Conservation (phyloP, 129 eudicot species). For the Pseudognaphalium luteoalbum region DNA sequence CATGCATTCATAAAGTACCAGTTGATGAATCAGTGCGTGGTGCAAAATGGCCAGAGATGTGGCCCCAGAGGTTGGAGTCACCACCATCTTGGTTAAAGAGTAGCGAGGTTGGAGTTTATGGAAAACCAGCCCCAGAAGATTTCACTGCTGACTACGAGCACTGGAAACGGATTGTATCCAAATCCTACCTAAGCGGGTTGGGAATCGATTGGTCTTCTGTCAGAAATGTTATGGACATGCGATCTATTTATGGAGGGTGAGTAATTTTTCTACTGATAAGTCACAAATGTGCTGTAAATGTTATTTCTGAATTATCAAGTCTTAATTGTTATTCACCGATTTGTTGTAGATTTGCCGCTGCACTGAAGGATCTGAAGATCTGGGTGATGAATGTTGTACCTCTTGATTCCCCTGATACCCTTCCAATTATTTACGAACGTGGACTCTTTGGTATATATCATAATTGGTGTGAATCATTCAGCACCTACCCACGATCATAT, state of each 20-base stretch:
- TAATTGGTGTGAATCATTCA: conserved; percentile 70
- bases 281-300: not conserved
- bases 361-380: conserved; percentile 54
- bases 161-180: conserved; percentile 57
- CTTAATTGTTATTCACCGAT: not conserved
- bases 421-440: conserved; percentile 64
- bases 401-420: conserved; percentile 57
- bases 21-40: conserved; percentile 47
- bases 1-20: conserved; percentile 63
- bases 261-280: not conserved
- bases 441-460: conserved; percentile 67
- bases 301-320: not conserved
- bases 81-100: conserved; percentile 60
- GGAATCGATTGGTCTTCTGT: conserved; percentile 67
- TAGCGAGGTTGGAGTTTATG: conserved; percentile 57
- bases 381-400: conserved; percentile 80
- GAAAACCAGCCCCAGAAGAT: conserved; percentile 56
- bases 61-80: conserved; percentile 63
- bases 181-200: conserved; percentile 52
- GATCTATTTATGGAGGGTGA: conserved; percentile 71
- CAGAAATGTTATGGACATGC: conserved; percentile 75
- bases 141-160: conserved; percentile 53
- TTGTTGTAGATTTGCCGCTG: conserved; percentile 61
- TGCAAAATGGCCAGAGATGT: conserved; percentile 50
- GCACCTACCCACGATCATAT: conserved; percentile 70